Conservation (phyloP, 352 stramenopile species). For the Phytophthora macrochlamydospora region DNA sequence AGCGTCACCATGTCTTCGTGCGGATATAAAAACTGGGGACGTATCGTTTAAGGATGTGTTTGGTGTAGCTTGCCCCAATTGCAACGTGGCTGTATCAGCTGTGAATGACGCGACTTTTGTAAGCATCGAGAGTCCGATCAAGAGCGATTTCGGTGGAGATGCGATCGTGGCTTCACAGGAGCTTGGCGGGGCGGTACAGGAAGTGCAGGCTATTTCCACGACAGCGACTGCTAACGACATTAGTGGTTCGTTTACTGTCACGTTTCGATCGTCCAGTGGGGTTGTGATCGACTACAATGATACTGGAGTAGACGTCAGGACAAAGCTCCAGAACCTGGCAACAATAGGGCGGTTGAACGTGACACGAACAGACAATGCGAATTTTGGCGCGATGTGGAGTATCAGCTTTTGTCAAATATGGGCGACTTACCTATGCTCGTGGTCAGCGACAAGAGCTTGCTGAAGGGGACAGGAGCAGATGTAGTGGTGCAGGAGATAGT, state of each 20-base stretch:
- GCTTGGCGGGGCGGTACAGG: conserved; percentile 58
- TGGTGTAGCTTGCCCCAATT: conserved; percentile 46
- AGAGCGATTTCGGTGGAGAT: conserved; percentile 44
- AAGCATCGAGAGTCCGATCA: conserved; percentile 33
- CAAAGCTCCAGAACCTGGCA: conserved; percentile 72
- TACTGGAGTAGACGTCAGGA: conserved; percentile 69
- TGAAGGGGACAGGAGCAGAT: conserved; percentile 50
- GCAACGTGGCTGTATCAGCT: conserved; percentile 41
- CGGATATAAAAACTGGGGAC: conserved; percentile 53
- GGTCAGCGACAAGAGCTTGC: conserved; percentile 28
- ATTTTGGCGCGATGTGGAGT: conserved; percentile 66
- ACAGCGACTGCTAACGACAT: conserved; percentile 46
- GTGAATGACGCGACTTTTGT: conserved; percentile 45
- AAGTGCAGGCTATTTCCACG: conserved; percentile 69
- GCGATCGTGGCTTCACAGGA: conserved; percentile 59
- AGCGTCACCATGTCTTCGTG: conserved; percentile 57
- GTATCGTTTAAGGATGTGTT: conserved; percentile 46
- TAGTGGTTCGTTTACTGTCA: conserved; percentile 60
- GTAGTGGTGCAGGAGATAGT: conserved; percentile 57
- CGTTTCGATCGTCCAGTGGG: conserved; percentile 63
- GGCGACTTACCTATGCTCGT: conserved; percentile 66
- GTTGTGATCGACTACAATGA: conserved; percentile 75
- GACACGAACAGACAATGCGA: conserved; percentile 41
- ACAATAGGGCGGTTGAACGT: conserved; percentile 72
- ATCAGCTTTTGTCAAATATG: conserved; percentile 77